Percentiles rank a stretch among this genome's conserved stretches.
Evolutionary conservation across 768 basidiomycete species (phyloP).

Genomic region (Calocybe cyanea): DNA sequence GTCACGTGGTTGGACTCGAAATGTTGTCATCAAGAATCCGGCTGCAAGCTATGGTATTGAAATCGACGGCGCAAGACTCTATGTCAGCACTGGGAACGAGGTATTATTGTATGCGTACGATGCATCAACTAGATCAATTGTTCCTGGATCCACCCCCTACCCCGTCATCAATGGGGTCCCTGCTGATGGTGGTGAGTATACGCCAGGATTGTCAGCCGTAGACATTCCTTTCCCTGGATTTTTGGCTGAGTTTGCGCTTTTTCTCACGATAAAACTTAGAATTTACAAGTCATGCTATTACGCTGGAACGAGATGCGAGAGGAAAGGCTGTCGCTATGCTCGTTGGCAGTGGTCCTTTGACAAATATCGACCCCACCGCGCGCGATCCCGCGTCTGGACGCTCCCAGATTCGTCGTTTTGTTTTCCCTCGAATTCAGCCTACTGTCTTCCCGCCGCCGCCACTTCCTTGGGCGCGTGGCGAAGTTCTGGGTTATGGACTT

Average conservation of each 20-base stretch:
- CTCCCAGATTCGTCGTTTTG: conserved; percentile 35
- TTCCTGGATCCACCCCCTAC: conserved; percentile 10
- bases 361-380: conserved; percentile 39
- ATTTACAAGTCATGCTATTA: conserved; percentile 38
- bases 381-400: conserved; percentile 38
- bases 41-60: conserved; percentile 39
- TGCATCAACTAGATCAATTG: conserved; percentile 23
- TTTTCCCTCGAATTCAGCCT: conserved; percentile 15
- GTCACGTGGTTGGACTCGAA: conserved; percentile 30
- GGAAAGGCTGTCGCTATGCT: conserved; percentile 23
- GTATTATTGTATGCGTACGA: conserved; percentile 33
- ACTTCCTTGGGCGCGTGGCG: conserved; percentile 23
- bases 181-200: conserved; percentile 32
- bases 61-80: conserved; percentile 28
- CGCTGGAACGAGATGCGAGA: conserved; percentile 21
- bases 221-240: no score
- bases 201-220: no score
- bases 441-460: conserved; percentile 12
- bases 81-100: conserved; percentile 34
- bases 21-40: conserved; percentile 30
- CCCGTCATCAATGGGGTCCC: conserved; percentile 28
- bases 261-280: conserved; percentile 19
- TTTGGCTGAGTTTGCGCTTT: no score
- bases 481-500: conserved; percentile 37
- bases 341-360: conserved; percentile 31